A percentile compares a stretch with the other conserved stretches of the same genome.
phyloP scores from a whole-genome alignment of 306 rosid species.

The Lathyrus oleraceus region DNA sequence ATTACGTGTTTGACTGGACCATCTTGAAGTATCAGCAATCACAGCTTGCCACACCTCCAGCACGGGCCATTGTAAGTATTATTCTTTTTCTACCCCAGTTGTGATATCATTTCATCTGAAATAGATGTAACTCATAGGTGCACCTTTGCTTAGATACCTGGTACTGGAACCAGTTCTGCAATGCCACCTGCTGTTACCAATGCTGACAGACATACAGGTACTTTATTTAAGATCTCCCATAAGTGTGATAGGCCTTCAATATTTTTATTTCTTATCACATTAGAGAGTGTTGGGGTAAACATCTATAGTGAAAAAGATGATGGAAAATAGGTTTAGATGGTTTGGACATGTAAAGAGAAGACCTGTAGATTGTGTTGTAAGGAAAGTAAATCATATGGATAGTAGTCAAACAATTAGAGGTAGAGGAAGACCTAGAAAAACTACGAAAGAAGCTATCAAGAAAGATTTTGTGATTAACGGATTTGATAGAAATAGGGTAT shows the following conservation, averaged over 20 bases:
- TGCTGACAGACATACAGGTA: conserved; percentile 80
- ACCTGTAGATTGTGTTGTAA: too few relatives aligned
- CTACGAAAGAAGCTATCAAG: too few relatives aligned
- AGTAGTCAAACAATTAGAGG: too few relatives aligned
- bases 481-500: too few relatives aligned
- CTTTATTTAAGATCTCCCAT: conserved; percentile 22
- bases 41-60: conserved; percentile 81
- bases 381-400: too few relatives aligned
- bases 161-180: conserved; percentile 87
- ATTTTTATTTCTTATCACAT: background rate
- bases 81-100: background rate
- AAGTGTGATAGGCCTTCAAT: conserved; percentile 10
- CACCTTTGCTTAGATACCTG: conserved; percentile 55
- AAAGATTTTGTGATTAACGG: too few relatives aligned
- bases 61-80: conserved; percentile 62
- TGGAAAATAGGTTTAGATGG: too few relatives aligned
- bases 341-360: too few relatives aligned
- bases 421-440: too few relatives aligned
- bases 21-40: conserved; percentile 95
- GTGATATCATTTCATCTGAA: conserved; percentile 21
- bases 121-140: conserved; percentile 19
- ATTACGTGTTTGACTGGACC: conserved; percentile 97
- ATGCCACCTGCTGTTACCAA: conserved; percentile 61
- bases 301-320: too few relatives aligned
- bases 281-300: too few relatives aligned